These are phyloP conservation scores for Mucor piriformis DNA, from an alignment of 371 early-diverging fungal genomes.

Conservation along the genomic window DNA sequence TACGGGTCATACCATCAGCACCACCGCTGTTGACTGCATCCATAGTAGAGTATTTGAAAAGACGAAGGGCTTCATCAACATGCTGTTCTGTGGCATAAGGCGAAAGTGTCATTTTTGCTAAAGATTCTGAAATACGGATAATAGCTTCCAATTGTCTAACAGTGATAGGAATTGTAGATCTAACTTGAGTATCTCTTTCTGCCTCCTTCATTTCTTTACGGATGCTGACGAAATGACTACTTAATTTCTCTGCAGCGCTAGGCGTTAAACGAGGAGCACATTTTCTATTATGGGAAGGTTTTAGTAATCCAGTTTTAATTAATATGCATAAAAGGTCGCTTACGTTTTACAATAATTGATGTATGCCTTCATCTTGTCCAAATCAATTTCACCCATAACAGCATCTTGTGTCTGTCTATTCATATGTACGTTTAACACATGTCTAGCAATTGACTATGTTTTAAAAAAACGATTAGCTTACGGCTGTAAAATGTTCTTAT, in stretches of 20 bases:
- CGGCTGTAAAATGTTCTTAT: too few species aligned
- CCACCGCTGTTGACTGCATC: constrained; percentile 91
- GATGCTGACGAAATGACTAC: constrained; percentile 94
- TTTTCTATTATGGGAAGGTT: constrained; percentile 52
- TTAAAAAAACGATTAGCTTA: neutral
- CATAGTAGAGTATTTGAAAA: constrained; percentile 99
- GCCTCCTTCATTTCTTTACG: constrained; percentile 85
- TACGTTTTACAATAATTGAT: constrained; percentile 93
- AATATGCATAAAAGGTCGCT: constrained; percentile 15
- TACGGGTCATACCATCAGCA: constrained; percentile 74
- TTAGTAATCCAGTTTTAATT: neutral
- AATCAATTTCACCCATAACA: constrained; percentile 79
- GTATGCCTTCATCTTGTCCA: constrained; percentile 92
- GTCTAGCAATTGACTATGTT: constrained; percentile 83
- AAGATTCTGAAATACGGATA: constrained; percentile 97
- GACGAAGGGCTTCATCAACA: constrained; percentile 98
- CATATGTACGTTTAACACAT: constrained; percentile 93
- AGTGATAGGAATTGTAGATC: constrained; percentile 98
- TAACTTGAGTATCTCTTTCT: constrained; percentile 73
- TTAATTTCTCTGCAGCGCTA: constrained; percentile 90
- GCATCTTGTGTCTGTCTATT: constrained; percentile 68
- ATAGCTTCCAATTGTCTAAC: constrained; percentile 99
- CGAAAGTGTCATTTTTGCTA: constrained; percentile 97
- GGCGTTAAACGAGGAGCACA: constrained; percentile 92
- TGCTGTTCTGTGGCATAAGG: constrained; percentile 88